Evolutionary conservation across 75 land plant species (phyloP), one percentile per base, ranked within the genome.

Genomic region (Picea sitchensis): DNA sequence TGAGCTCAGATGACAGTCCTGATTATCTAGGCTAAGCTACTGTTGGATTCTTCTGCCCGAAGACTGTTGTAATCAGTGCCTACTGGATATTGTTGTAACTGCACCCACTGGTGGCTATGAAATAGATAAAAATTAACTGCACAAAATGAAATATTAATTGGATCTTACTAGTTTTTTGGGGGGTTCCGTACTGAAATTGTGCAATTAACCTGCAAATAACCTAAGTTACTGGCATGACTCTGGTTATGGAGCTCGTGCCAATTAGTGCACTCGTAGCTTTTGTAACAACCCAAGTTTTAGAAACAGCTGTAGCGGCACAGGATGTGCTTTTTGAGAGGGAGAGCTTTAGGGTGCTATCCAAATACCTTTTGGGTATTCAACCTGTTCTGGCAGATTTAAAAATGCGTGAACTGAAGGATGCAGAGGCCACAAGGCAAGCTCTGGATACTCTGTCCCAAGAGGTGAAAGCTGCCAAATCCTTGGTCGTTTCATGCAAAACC

Each of bases 261-360:
- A 91, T 91, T 21, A 82, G 92, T 23, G 80, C 92, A 7, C 60
- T 86, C 61, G 77, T 91, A 58, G 77, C 92, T 17, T 30, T 88
- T 15, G 47, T 91, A 47, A 86, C 92, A 60, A 79, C 79, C 8
- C 83, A 88, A 77, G 88, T 91, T 14, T 57, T 91, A 1, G 86
- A 84, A 62, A 86, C 88, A 38, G 92, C 92, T 41, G 23, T 83
- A 15, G 92, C 92, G 56, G 92, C 92, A 44, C 84, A 86, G 32
- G 88, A 91, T 86, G 86, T 91, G 38, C 83, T 88, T 13, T 56
- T 88, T 58, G 92, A 88, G 78, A 91, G 86, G 64, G 92, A 88
- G 26, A 86, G 86, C 82, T 91, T 88, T 75, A 77, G 72, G 58
- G 75, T 60, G 5, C 84, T 91, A 30, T 84, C 90, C 20, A 80